phyloP scores from a whole-genome alignment of 495 filamentous ascomycete genomes.

The Lophiostoma macrostomum region DNA sequence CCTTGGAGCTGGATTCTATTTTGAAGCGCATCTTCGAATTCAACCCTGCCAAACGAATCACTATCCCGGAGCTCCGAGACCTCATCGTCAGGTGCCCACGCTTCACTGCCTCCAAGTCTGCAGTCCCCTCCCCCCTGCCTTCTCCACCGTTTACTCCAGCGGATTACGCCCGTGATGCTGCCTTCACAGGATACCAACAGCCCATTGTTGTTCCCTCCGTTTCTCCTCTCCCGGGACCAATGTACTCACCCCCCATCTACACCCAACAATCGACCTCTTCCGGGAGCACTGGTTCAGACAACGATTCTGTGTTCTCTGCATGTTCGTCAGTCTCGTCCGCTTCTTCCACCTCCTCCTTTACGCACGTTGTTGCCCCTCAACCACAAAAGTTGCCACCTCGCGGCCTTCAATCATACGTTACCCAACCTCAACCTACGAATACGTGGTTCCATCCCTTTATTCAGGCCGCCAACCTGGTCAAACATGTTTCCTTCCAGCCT shows the following conservation, averaged over 20 bases:
- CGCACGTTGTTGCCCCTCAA: slow-evolving; percentile 14
- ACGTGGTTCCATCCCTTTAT: slow-evolving; percentile 34
- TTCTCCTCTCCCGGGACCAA: slow-evolving; percentile 25
- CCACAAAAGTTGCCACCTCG: slow-evolving; percentile 9
- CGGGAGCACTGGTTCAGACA: slow-evolving; percentile 35
- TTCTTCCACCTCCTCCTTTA: slow-evolving; percentile 34
- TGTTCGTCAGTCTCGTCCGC: slow-evolving; percentile 34
- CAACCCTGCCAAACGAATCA: slow-evolving; percentile 81
- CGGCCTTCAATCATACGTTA: slow-evolving; percentile 29
- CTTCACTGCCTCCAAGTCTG: slow-evolving; percentile 55
- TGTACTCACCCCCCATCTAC: slow-evolving; percentile 13
- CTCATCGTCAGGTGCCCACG: slow-evolving; percentile 72
- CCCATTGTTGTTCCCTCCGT: slow-evolving; percentile 13
- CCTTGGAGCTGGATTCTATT: slow-evolving; percentile 84
- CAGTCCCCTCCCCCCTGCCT: slow-evolving; percentile 26
- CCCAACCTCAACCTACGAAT: slow-evolving; percentile 19
- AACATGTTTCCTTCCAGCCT: slow-evolving; percentile 34
- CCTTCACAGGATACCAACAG: slow-evolving; percentile 30
- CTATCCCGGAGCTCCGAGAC: slow-evolving; percentile 74
- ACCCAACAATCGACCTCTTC: slow-evolving; percentile 31
- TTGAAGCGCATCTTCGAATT: slow-evolving; percentile 85
- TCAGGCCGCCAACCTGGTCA: slow-evolving; percentile 31
- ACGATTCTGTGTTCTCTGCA: slow-evolving; percentile 35
- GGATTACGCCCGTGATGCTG: slow-evolving; percentile 31
- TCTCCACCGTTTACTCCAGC: slow-evolving; percentile 33